These are phyloP conservation scores for Polytrichum commune DNA, from an alignment of 225 moss, liverwort and hornwort species.

Conservation along the genomic window DNA sequence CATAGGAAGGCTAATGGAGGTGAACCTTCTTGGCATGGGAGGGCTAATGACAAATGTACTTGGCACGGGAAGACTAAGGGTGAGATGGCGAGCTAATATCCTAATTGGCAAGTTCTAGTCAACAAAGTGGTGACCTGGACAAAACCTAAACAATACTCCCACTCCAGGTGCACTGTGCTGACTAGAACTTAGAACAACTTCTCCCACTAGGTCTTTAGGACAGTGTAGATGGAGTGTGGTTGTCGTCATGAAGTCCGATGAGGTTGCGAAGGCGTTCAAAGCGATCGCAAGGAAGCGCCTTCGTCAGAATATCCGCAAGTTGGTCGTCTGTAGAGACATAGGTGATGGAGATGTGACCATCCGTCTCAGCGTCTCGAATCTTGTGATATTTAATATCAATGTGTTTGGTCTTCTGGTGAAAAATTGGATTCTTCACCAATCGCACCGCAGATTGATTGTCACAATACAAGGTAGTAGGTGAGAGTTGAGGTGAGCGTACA, in stretches of 20 bases:
- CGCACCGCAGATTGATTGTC: background rate
- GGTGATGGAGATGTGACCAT: background rate
- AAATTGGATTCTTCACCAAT: background rate
- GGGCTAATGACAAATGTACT: too few species aligned
- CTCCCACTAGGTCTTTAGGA: background rate
- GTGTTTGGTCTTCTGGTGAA: background rate
- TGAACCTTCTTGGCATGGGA: too few species aligned
- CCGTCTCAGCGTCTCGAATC: background rate
- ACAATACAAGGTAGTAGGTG: background rate
- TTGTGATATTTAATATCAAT: conserved; percentile 1
- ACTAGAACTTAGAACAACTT: background rate
- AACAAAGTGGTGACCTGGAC: too few species aligned
- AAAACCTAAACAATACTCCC: background rate
- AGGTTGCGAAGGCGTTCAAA: background rate
- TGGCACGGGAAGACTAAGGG: too few species aligned
- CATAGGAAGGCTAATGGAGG: too few species aligned
- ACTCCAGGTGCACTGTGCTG: background rate
- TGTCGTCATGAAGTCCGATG: background rate
- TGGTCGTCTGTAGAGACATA: background rate
- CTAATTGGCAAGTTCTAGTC: too few species aligned
- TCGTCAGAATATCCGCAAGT: background rate
- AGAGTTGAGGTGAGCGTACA: background rate
- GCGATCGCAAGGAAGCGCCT: background rate
- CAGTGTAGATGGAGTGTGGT: background rate
- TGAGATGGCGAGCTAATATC: too few species aligned